A percentile compares a stretch with the other conserved stretches of the same genome.
phyloP scores from a whole-genome alignment of 148 eudicot genomes.

The Hydrangea macrophylla region DNA sequence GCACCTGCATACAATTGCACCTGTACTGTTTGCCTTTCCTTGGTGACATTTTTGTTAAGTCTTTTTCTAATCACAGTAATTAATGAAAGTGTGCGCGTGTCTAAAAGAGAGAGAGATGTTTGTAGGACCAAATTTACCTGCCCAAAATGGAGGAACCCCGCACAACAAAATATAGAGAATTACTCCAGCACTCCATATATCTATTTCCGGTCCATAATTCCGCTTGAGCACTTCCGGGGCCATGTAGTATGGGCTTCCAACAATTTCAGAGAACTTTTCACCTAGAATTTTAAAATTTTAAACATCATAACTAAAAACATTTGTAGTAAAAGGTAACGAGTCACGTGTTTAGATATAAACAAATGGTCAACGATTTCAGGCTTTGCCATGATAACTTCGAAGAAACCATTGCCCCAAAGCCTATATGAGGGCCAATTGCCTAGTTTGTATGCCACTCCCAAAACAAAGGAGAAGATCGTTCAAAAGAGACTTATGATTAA shows the following conservation, averaged over 20 bases:
- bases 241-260: conserved; percentile 86
- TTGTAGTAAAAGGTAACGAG: not conserved
- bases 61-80: not conserved
- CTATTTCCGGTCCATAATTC: conserved; percentile 81
- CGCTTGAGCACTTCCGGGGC: conserved; percentile 87
- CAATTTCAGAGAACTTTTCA: conserved; percentile 78
- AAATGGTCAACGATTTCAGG: too few species aligned
- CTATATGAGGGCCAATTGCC: not conserved
- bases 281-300: conserved; percentile 32
- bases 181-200: conserved; percentile 89
- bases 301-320: not conserved
- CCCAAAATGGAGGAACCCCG: conserved; percentile 93
- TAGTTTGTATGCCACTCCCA: not conserved
- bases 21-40: not conserved
- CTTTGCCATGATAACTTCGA: too few species aligned
- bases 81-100: not conserved
- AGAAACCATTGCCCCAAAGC: too few species aligned
- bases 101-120: not conserved
- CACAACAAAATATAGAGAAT: conserved; percentile 76
- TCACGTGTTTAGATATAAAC: not conserved
- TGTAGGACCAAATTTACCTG: conserved; percentile 37
- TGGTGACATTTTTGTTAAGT: not conserved
- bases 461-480: too few species aligned
- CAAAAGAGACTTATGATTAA: too few species aligned
- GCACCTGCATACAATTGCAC: not conserved